phyloP scores from a whole-genome alignment of 169 alveolate genomes.

The Cryptosporidium sp. region DNA sequence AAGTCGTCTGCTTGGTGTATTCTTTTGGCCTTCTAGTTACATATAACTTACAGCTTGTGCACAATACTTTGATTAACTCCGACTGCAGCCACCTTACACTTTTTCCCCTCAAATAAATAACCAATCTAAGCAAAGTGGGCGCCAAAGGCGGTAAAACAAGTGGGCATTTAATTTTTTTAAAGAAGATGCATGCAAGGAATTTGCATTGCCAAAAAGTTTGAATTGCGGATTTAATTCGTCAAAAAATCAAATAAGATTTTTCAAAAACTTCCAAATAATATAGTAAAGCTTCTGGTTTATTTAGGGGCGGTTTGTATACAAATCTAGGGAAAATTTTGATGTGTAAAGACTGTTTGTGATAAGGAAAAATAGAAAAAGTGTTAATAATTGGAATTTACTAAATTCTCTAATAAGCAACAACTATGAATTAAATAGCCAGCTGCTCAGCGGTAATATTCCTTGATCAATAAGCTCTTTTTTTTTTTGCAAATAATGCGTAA shows the following conservation, averaged over 20 bases:
- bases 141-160: slow-evolving; percentile 35
- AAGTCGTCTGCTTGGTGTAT: background rate
- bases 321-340: background rate
- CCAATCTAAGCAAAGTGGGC: slow-evolving; percentile 12
- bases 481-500: slow-evolving; percentile 34
- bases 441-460: slow-evolving; percentile 32
- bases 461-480: slow-evolving; percentile 46
- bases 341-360: background rate
- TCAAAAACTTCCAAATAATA: background rate
- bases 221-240: background rate
- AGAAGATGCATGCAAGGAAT: background rate
- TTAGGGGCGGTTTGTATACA: too few relatives aligned
- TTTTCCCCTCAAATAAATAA: slow-evolving; percentile 55
- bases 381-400: background rate
- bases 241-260: background rate
- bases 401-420: background rate
- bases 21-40: slow-evolving; percentile 2
- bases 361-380: background rate
- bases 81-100: slow-evolving; percentile 10
- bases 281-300: background rate
- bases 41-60: slow-evolving; percentile 11
- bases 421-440: background rate
- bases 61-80: slow-evolving; percentile 10
- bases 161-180: slow-evolving; percentile 24
- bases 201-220: background rate